A percentile compares a stretch with the other conserved stretches of the same genome.
These are phyloP conservation scores for Baorangia bicolor DNA, from an alignment of 768 basidiomycete genomes.

Conservation along the genomic window DNA sequence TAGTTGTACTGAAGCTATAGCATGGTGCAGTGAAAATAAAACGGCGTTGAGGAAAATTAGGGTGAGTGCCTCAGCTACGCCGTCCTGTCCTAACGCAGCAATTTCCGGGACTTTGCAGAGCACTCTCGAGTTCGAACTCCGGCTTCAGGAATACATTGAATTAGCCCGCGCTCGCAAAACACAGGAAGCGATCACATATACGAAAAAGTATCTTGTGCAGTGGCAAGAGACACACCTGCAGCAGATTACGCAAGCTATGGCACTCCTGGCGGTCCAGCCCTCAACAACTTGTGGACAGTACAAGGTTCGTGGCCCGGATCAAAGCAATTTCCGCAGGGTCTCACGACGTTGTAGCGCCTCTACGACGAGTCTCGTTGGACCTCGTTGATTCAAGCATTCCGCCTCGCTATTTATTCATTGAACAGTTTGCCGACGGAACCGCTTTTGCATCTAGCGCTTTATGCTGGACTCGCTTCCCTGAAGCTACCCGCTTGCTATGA, in stretches of 20 bases:
- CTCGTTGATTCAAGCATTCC: conserved; percentile 73
- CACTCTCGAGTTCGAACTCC: conserved; percentile 92
- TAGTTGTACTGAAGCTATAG: conserved; percentile 85
- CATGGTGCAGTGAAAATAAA: conserved; percentile 97
- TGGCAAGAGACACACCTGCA: conserved; percentile 82
- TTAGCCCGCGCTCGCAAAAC: conserved; percentile 66
- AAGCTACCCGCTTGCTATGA: conserved; percentile 86
- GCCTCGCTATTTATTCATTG: conserved; percentile 80
- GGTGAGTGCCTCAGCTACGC: conserved; percentile 40
- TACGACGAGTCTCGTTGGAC: conserved; percentile 83
- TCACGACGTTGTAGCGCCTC: conserved; percentile 54
- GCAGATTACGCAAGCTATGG: conserved; percentile 77
- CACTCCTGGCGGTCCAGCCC: conserved; percentile 71
- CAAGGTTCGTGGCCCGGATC: conserved; percentile 53
- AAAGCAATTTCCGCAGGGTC: conserved; percentile 2
- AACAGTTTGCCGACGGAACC: conserved; percentile 88
- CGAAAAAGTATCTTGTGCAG: conserved; percentile 71
- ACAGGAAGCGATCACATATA: conserved; percentile 80
- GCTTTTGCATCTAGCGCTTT: conserved; percentile 81
- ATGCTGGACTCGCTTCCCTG: conserved; percentile 87
- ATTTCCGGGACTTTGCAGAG: conserved; percentile 51
- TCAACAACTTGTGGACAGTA: conserved; percentile 76
- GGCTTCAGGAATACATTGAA: conserved; percentile 96
- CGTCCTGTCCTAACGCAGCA: conserved; percentile 9
- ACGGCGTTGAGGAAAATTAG: conserved; percentile 88